Conservation (phyloP, 169 alveolate genomes). For the Eimeria praecox region DNA sequence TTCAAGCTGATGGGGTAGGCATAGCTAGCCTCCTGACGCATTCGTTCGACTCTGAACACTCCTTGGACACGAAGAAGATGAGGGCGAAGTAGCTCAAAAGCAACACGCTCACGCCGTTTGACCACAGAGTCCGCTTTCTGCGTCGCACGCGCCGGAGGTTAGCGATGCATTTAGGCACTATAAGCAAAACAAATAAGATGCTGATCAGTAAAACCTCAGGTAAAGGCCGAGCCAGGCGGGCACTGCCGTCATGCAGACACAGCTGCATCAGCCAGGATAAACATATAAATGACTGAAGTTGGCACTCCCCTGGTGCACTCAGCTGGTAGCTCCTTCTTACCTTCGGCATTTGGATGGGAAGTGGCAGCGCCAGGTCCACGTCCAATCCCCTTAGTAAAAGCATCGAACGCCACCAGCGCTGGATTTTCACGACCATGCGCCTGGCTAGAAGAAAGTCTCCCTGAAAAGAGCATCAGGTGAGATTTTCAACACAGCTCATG, state of each 20-base stretch:
- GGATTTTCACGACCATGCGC: conserved; percentile 84
- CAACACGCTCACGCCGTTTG: conserved; percentile 52
- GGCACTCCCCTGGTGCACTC: neutral
- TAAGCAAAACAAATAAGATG: neutral
- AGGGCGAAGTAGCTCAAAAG: conserved; percentile 58
- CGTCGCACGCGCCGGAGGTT: neutral
- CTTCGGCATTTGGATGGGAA: conserved; percentile 37
- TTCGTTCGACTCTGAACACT: conserved; percentile 29
- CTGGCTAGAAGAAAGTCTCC: conserved; percentile 81
- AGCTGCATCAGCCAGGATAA: neutral
- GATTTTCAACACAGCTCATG: neutral
- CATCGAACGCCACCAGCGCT: conserved; percentile 88
- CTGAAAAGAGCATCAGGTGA: neutral
- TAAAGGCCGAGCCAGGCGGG: neutral
- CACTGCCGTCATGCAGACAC: neutral
- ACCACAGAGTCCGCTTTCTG: conserved; percentile 66
- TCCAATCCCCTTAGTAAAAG: conserved; percentile 43
- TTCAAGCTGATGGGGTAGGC: conserved; percentile 79
- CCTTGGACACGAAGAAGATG: conserved; percentile 56
- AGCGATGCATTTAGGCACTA: neutral
- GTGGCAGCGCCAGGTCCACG: conserved; percentile 33
- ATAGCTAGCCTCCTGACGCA: conserved; percentile 46
- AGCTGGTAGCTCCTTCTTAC: neutral
- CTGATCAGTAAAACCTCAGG: neutral
- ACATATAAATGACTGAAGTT: neutral